Evolutionary conservation across 192 early-diverging fungal genomes (phyloP), one percentile per base, ranked within the genome.

Genomic region (Linnemannia hyalina): DNA sequence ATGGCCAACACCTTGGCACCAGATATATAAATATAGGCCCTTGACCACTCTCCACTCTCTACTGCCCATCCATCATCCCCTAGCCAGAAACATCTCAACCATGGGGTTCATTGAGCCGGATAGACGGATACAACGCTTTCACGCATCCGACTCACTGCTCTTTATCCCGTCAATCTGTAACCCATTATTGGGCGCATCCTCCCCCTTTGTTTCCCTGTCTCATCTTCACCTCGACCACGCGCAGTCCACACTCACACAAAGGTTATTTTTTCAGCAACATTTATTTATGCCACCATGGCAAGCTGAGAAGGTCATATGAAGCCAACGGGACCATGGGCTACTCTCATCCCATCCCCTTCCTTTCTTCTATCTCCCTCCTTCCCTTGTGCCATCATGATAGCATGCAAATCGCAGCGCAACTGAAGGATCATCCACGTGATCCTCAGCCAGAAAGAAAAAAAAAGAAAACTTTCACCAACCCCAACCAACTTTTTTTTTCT

Each of bases 341-440:
- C n/a, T 32, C 60, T 29, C 26, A 29, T 29, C n/a, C 32, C 72
- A 8, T 42, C 4, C n/a, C 22, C 6, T 44, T 22, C 73, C 8
- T 7, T 55, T 57, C 52, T 16, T 23, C 8, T 32, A 35, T 6
- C 47, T 10, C 47, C 57, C 49, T 46, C 32, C 41, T 20, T 47
- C 41, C 16, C 23, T 44, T 26, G 4, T 41, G 52, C 47, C 68
- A 81, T 80, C 35, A 35, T 73, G 80, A 73, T 44, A 47, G 73
- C 60, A 32, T 65, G 60, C 60, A 32, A 57, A 57, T 26, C n/a
- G 55, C 49, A 52, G 18, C 49, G 16, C 49, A 52, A 52, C 18
- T 52, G 55, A 23, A 2, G 7, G 4, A 65, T 35, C 29, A 65
- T 65, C 26, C 60, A 65, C 60, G 60, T 65, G 60, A 65, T 65